Percentiles rank a stretch among this genome's conserved stretches.
Evolutionary conservation across 1,284 basidiomycete genomes (phyloP).

Genomic region (Irpex lacteus): DNA sequence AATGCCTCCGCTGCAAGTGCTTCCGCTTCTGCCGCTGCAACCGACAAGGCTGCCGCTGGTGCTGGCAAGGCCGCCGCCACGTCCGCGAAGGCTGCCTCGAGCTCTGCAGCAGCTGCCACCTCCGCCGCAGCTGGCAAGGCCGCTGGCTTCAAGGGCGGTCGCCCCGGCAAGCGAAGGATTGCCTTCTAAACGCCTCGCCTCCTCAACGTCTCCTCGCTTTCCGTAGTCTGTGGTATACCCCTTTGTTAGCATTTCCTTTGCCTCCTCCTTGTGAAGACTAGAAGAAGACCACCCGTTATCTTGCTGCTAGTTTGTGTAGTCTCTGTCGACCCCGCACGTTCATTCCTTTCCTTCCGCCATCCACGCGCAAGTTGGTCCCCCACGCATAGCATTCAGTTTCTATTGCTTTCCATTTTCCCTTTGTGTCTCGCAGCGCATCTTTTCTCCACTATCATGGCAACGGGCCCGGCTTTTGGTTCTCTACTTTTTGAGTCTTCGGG

Average conservation of each 20-base stretch:
- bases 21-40: neutral
- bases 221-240: neutral
- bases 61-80: conserved; percentile 4
- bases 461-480: neutral
- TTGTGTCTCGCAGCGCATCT: neutral
- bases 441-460: neutral
- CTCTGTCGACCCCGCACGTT: conserved; percentile 2
- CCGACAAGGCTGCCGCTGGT: conserved; percentile 9
- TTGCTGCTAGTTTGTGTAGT: conserved; percentile 2
- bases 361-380: neutral
- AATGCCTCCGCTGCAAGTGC: neutral
- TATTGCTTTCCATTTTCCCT: neutral
- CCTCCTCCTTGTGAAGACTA: neutral
- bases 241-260: neutral
- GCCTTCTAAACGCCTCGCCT: neutral
- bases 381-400: neutral
- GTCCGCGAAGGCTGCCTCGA: conserved; percentile 11
- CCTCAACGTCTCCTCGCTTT: neutral
- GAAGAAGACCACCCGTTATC: neutral
- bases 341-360: conserved; percentile 1
- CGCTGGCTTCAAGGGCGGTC: conserved; percentile 4
- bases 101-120: conserved; percentile 4
- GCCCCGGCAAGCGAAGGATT: neutral
- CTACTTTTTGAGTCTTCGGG: neutral
- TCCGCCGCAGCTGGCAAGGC: conserved; percentile 11